A percentile compares a stretch with the other conserved stretches of the same genome.
Conservation (phyloP, 192 early-diverging fungal species). For the Rhizophagus sp. region DNA sequence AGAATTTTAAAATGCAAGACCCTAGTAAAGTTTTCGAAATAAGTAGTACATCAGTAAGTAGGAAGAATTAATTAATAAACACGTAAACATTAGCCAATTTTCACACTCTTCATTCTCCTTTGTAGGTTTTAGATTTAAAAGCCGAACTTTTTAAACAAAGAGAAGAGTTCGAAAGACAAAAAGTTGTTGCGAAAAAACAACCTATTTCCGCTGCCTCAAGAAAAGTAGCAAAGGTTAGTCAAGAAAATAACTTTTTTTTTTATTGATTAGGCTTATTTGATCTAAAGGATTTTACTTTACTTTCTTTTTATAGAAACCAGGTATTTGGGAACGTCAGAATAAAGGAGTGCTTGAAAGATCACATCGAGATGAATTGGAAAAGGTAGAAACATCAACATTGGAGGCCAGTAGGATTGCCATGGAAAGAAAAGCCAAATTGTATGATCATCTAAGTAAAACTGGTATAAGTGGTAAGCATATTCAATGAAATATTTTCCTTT, state of each 20-base stretch:
- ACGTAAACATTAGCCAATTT: background rate
- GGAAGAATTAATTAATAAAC: background rate
- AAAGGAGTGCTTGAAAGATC: constrained; percentile 47
- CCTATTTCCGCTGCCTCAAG: constrained; percentile 1
- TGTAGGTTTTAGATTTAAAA: constrained; percentile 28
- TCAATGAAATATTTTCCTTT: background rate
- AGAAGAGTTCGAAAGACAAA: constrained; percentile 32
- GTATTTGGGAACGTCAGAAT: constrained; percentile 45
- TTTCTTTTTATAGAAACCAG: constrained; percentile 37
- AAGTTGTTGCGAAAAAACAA: constrained; percentile 6
- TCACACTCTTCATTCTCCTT: background rate
- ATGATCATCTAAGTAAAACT: constrained; percentile 47
- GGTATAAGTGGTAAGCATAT: constrained; percentile 27
- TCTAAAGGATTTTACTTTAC: background rate
- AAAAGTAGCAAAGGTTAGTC: constrained; percentile 8
- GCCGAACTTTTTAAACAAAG: constrained; percentile 30
- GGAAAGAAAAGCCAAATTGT: constrained; percentile 59
- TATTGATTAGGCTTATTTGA: background rate
- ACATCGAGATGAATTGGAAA: constrained; percentile 39
- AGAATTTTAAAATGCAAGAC: constrained; percentile 10
- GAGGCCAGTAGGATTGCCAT: constrained; percentile 49
- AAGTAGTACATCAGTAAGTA: constrained; percentile 26
- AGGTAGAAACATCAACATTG: constrained; percentile 28
- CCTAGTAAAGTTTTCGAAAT: constrained; percentile 7
- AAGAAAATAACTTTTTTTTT: background rate